Evolutionary conservation across 164 flowering plant species (phyloP), one percentile per base, ranked within the genome.

Genomic region (Berberis thunbergii): DNA sequence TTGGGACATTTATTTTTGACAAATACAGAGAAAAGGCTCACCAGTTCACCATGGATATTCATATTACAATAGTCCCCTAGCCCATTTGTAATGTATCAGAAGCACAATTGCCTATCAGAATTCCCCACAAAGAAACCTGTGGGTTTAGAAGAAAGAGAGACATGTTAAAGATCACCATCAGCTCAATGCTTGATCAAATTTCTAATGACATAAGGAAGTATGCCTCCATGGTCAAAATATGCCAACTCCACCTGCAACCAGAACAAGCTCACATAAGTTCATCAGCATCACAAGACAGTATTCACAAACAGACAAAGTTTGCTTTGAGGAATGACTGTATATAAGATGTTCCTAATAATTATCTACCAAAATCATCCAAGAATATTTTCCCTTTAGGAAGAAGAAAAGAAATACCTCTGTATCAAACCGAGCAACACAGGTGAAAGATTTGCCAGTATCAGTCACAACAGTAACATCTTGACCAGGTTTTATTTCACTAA

Each of bases 391-490:
- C 46, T 52, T 53, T 5, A 8, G 44, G 9, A 26, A 54, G 44
- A 46, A 44, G 6, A 44, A 26, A 45, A 48, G 11, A 11, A 6
- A 26, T 79, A 88, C 95, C 96, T 88, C 91, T 7, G 96, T 88
- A 75, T 88, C 96, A 61, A 88, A 88, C 62, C 96, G 89, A 44
- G 69, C 84, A 2, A 77, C 82, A 81, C 90, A 85, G 50, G 80
- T 79, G 79, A 88, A 88, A 52, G 89, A 78, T 67, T 86, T 88
- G 43, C 96, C 92, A 2, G 60, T 69, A 73, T 84, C 84, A 11
- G 96, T 86, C 8, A 64, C 75, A 63, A 86, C 90, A 54, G 84
- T 79, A 43, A 86, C 82, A 72, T 88, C 90, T 76, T 88, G 96
- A 6, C 96, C 92, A 41, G 96, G 96, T 65, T 73, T 83, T 40